Percentiles rank a stretch among this genome's conserved stretches.
phyloP scores from a whole-genome alignment of 2,329 filamentous ascomycete species.

The Plenodomus biglobosus region DNA sequence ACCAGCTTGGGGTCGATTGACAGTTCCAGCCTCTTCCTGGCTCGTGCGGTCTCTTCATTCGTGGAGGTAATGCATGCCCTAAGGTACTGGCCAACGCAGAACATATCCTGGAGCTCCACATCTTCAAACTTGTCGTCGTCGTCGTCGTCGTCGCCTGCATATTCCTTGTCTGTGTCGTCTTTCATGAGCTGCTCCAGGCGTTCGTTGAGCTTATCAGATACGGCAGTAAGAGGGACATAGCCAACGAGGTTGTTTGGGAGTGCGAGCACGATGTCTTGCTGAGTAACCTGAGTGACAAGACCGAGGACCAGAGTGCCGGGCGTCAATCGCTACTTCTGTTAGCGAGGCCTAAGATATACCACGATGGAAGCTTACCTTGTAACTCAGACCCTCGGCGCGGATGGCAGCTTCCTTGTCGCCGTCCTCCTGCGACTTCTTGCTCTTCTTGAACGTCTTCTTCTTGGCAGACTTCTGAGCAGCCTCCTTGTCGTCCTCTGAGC shows the following conservation, averaged over 20 bases:
- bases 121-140: constrained; percentile 51
- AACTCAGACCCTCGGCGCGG: constrained; percentile 83
- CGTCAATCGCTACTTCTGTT: constrained; percentile 66
- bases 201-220: constrained; percentile 77
- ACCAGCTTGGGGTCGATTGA: constrained; percentile 77
- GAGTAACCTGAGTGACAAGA: constrained; percentile 78
- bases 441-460: constrained; percentile 53
- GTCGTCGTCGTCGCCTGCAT: constrained; percentile 56
- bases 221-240: constrained; percentile 86
- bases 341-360: constrained; percentile 2
- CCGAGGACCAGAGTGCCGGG: constrained; percentile 87
- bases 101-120: constrained; percentile 73
- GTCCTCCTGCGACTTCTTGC: constrained; percentile 43
- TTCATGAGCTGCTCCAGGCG: constrained; percentile 69
- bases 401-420: constrained; percentile 55
- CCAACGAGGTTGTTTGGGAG: constrained; percentile 92
- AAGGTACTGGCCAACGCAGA: constrained; percentile 83
- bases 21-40: constrained; percentile 81
- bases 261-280: constrained; percentile 75
- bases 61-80: constrained; percentile 82
- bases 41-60: constrained; percentile 66
- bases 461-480: constrained; percentile 52
- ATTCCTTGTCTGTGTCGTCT: constrained; percentile 60
- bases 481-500: constrained; percentile 45
- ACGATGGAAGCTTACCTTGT: constrained; percentile 65